These are phyloP conservation scores for Neurospora sp. DNA, from an alignment of 495 filamentous ascomycete genomes.

Conservation along the genomic window DNA sequence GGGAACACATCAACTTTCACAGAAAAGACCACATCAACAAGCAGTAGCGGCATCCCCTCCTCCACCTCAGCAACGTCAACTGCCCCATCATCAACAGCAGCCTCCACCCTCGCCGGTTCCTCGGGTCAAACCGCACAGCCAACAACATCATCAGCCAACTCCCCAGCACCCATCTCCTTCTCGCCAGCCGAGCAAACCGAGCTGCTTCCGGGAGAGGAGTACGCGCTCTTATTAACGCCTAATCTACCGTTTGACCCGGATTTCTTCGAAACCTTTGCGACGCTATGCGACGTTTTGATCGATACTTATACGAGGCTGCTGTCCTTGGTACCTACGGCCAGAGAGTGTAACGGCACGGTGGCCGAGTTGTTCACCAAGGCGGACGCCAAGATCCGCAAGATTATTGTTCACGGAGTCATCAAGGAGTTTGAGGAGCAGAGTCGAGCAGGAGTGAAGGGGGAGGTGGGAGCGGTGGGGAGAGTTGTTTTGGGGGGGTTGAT, in stretches of 20 bases:
- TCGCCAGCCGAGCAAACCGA: constrained; percentile 38
- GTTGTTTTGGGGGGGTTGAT: constrained; percentile 85
- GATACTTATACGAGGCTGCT: constrained; percentile 80
- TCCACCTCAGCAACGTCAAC: constrained; percentile 17
- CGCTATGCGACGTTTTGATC: constrained; percentile 89
- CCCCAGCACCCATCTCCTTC: constrained; percentile 31
- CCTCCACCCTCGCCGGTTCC: neutral
- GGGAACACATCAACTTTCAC: neutral
- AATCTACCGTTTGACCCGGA: constrained; percentile 95
- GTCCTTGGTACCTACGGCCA: constrained; percentile 54
- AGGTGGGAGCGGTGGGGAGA: constrained; percentile 73
- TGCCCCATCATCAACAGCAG: constrained; percentile 24
- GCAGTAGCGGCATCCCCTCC: constrained; percentile 1
- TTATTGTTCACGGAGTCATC: constrained; percentile 73
- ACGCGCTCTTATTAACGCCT: constrained; percentile 78
- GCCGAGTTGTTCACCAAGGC: constrained; percentile 83
- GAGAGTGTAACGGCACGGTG: constrained; percentile 50
- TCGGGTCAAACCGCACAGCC: neutral
- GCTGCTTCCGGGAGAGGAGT: constrained; percentile 63
- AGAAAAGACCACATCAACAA: neutral
- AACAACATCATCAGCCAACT: constrained; percentile 1
- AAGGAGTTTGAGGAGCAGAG: constrained; percentile 90
- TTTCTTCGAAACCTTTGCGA: constrained; percentile 95
- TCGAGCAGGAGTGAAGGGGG: constrained; percentile 59
- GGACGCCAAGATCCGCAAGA: constrained; percentile 72